Evolutionary conservation across 768 basidiomycete species (phyloP).

Genomic region (Serpula lacrymans): DNA sequence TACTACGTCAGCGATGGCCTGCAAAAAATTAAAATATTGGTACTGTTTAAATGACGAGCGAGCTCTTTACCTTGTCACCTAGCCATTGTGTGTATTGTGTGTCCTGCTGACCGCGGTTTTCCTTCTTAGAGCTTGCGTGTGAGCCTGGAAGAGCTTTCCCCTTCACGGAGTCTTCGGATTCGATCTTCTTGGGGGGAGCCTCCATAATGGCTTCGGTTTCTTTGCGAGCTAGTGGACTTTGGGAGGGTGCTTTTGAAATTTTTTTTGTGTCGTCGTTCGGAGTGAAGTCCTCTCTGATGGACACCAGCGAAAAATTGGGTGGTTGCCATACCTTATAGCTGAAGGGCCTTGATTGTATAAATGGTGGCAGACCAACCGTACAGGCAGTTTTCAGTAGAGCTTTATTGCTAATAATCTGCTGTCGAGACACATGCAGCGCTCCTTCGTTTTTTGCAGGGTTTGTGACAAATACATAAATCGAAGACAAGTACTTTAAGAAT

Average conservation of each 20-base stretch:
- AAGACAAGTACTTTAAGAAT: constrained; percentile 76
- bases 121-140: too few species aligned
- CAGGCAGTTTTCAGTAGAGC: constrained; percentile 54
- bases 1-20: constrained; percentile 82
- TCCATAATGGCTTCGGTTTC: too few species aligned
- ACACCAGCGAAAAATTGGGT: too few species aligned
- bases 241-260: not conserved
- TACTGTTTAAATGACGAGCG: constrained; percentile 4
- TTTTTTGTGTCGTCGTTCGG: not conserved
- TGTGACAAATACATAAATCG: constrained; percentile 70
- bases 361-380: constrained; percentile 61
- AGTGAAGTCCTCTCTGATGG: too few species aligned
- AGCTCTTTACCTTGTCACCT: constrained; percentile 66
- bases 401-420: constrained; percentile 73
- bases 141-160: too few species aligned
- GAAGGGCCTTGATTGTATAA: constrained; percentile 72
- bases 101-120: constrained; percentile 36
- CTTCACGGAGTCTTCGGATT: not conserved
- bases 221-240: not conserved
- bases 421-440: constrained; percentile 60
- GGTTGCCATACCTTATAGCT: constrained; percentile 65
- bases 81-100: constrained; percentile 46
- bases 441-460: constrained; percentile 65
- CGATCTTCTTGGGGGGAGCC: too few species aligned
- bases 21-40: constrained; percentile 13